Evolutionary conservation across 75 land plant genomes (phyloP).

Genomic region (Adiantum capillusveneris): DNA sequence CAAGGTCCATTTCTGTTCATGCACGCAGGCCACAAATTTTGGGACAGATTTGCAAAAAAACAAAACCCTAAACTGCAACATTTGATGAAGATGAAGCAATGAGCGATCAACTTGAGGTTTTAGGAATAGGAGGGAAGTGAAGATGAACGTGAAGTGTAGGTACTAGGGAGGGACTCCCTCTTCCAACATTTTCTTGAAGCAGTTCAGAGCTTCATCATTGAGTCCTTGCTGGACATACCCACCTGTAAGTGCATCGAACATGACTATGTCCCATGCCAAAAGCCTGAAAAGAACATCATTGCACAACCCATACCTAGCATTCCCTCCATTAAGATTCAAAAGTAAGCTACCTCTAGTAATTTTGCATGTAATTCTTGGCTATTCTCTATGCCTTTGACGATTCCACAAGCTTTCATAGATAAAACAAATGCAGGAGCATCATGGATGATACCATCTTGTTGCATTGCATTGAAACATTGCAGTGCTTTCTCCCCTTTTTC

Average conservation of each 20-base stretch:
- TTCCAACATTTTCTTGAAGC: slow-evolving; percentile 10
- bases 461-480: not conserved
- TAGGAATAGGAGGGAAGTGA: too few relatives aligned
- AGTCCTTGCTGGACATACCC: slow-evolving; percentile 16
- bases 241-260: slow-evolving; percentile 18
- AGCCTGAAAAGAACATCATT: slow-evolving; percentile 4
- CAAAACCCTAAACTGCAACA: too few relatives aligned
- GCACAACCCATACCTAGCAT: not conserved
- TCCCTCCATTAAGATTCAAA: slow-evolving; percentile 9
- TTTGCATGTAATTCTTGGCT: not conserved
- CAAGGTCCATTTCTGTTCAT: too few relatives aligned
- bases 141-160: too few relatives aligned
- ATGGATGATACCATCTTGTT: not conserved
- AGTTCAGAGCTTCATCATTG: slow-evolving; percentile 3
- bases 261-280: not conserved
- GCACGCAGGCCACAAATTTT: slow-evolving; percentile 10
- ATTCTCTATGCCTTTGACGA: not conserved
- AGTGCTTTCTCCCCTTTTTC: not conserved
- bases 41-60: slow-evolving; percentile 6
- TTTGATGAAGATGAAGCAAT: too few relatives aligned
- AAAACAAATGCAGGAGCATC: not conserved
- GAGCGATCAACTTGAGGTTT: too few relatives aligned
- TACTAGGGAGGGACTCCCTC: slow-evolving; percentile 8
- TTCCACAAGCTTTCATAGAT: not conserved
- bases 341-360: slow-evolving; percentile 7